Percentiles rank a stretch among this genome's conserved stretches.
Conservation (phyloP, 371 early-diverging fungal genomes). For the Saksenaea oblongispora region DNA sequence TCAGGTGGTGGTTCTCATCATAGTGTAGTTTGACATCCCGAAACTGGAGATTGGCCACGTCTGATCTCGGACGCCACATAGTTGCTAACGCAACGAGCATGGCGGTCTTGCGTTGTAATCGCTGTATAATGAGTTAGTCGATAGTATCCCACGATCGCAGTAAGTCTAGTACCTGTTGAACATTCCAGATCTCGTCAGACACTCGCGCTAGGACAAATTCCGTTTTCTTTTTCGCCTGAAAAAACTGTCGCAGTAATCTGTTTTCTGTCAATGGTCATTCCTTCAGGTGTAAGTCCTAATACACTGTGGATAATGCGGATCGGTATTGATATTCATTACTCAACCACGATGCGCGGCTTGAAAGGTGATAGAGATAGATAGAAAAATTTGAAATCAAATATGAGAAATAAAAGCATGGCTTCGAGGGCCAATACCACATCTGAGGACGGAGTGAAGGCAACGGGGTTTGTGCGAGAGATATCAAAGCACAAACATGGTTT, state of each 20-base stretch:
- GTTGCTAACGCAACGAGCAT: conserved; percentile 11
- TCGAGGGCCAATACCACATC: too few species aligned
- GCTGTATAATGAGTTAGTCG: neutral
- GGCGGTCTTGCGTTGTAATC: conserved; percentile 20
- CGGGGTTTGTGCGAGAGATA: too few species aligned
- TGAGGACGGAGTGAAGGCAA: too few species aligned
- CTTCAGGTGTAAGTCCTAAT: too few species aligned
- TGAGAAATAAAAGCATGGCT: too few species aligned
- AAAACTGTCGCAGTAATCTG: neutral
- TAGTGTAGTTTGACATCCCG: conserved; percentile 8
- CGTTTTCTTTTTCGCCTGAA: neutral
- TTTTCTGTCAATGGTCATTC: neutral
- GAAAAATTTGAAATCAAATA: too few species aligned
- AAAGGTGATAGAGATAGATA: too few species aligned
- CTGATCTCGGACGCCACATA: conserved; percentile 23
- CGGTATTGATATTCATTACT: too few species aligned
- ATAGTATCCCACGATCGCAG: neutral
- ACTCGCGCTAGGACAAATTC: neutral
- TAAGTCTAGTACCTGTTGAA: neutral
- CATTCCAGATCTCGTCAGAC: neutral
- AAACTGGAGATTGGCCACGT: conserved; percentile 16
- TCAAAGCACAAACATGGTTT: too few species aligned
- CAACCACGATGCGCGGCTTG: too few species aligned
- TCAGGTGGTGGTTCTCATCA: neutral
- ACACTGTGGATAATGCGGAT: too few species aligned